Base-by-base conservation (phyloP, 176 grass and related monocot species). In the Oryza longistaminata region DNA sequence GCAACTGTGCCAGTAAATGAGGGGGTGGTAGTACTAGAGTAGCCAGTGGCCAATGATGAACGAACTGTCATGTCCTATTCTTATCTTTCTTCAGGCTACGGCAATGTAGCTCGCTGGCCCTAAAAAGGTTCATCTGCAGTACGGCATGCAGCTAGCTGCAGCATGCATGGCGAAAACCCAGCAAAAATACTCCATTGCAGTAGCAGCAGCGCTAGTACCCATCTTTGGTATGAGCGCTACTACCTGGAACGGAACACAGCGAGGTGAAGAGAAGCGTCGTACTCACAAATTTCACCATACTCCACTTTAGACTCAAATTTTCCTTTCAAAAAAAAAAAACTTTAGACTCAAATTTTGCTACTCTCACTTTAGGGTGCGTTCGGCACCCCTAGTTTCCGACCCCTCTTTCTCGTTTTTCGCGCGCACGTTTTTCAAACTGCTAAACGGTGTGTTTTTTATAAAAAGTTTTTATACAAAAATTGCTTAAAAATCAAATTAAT, bases 81-180 rank as follows among this genome's bases (percentile, higher is more conserved):
- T 61, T 33, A 21, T 45, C 68, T 43, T 60, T 44, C 8, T 21
- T 31, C 50, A 62, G 69, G 15, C 24, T 21, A 40, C 29, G 60
- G n/a, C 9, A 62, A 15, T 6, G 53, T n/a, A 31, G 10, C 68
- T 61, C 21, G 3, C 62, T 84, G 82, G 25, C 60, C 40, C 81
- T 66, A 46, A 25, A 50, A 74, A 64, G 52, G 49, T 2, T 58
- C 25, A 74, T 83, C 24, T n/a, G 80, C 81, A 22, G 48, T 9
- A 55, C 52, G 52, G 52, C 52, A 17, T 14, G 6, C 62, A 48
- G 25, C 9, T 2, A 48, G 25, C 9, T 2, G 64, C 77, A 46
- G 77, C 67, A 26, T 22, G 55, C 29, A 31, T 31, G 29, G 29
- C 55, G 55, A 2, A 26, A 60, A 3, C 33, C 60, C 55, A 48